Base-by-base conservation (phyloP, 306 rosid genomes). In the Citrullus amarus region DNA sequence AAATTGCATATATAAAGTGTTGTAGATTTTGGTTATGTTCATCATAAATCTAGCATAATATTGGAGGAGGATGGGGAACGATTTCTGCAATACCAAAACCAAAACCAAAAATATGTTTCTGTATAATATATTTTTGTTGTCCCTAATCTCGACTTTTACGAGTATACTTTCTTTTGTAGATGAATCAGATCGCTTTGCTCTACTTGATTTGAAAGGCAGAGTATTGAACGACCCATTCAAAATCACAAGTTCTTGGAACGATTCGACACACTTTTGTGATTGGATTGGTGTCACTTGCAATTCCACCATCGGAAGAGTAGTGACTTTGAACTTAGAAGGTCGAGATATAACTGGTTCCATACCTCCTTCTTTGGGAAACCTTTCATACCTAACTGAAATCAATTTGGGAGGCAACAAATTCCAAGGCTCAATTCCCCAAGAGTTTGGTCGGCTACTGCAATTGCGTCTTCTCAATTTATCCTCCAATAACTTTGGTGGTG, bases 231-330 rank as follows among this genome's bases (percentile, higher is more conserved):
- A 67, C 6, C 88, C 90, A 41, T 67, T 65, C 10, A 11, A 65
- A 12, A 50, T 76, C 17, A 78, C 77, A 80, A 87, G 82, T 57
- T 79, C 82, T 22, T 87, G 90, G 90, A 84, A 87, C 44, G 81
- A 76, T 28, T 85, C 90, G 11, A 34, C 39, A 5, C 17, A 79
- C 38, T 73, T 85, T 34, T 87, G 88, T 69, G 48, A 46, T 1
- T 84, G 88, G 87, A 13, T 51, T 3, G 88, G 88, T 30, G 68
- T 82, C 5, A 83, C 82, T 16, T 87, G 90, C 81, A 72, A 17
- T 70, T 6, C 15, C 18, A 59, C 76, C 18, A 41, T 4, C 41
- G 32, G 75, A 63, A 63, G 83, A 56, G 86, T 85, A 17, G 34
- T 71, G 41, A 3, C 12, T 30, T 55, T 85, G 72, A 68, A 79